These are phyloP conservation scores for Talaromyces liani DNA, from an alignment of 495 filamentous ascomycete species.

Conservation along the genomic window DNA sequence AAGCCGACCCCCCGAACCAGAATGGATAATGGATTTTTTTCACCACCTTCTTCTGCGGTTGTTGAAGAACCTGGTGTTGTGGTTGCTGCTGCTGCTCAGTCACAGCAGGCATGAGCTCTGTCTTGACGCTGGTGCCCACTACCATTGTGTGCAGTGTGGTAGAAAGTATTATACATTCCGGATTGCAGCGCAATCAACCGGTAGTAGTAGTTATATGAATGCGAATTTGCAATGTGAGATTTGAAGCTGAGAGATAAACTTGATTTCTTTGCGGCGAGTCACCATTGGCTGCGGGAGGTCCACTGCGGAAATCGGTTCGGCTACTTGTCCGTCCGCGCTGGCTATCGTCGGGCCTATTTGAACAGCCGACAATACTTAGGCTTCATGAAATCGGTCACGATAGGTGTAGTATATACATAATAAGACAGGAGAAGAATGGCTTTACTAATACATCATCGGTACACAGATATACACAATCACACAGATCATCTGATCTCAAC, in stretches of 20 bases:
- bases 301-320: background rate
- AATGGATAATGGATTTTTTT: conserved; percentile 64
- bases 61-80: conserved; percentile 13
- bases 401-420: background rate
- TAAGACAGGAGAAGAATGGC: background rate
- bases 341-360: background rate
- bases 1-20: conserved; percentile 93
- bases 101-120: background rate
- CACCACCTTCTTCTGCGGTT: conserved; percentile 20
- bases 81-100: background rate
- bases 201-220: background rate
- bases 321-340: background rate
- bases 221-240: background rate
- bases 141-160: background rate
- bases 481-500: conserved; percentile 67
- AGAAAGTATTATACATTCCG: conserved; percentile 4
- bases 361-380: background rate
- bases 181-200: background rate
- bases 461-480: conserved; percentile 4
- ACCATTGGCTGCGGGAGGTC: background rate
- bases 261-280: background rate
- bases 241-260: background rate
- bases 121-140: conserved; percentile 7
- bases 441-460: background rate
- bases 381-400: background rate